Evolutionary conservation across 305 asterid species (phyloP).

Genomic region (Euphrasia arctica): DNA sequence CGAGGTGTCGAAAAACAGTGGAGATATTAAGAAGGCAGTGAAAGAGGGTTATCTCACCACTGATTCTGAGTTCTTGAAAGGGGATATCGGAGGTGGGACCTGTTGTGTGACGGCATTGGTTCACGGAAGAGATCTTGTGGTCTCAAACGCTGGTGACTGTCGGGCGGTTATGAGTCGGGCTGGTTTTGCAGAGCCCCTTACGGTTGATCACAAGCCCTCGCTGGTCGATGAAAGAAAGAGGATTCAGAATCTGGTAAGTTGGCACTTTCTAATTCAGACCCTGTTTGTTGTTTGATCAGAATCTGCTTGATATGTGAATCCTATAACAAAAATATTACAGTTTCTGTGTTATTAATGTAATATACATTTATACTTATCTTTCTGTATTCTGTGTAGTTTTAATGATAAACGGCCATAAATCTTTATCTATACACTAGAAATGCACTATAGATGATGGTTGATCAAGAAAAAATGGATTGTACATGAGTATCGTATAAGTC

Average conservation of each 20-base stretch:
- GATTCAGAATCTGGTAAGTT: slow-evolving; percentile 40
- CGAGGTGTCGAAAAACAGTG: slow-evolving; percentile 22
- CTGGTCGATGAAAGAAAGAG: slow-evolving; percentile 49
- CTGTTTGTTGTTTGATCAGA: neutral
- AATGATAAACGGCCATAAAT: no score
- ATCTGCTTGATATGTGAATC: neutral
- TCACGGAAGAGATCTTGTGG: slow-evolving; percentile 43
- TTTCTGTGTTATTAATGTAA: neutral
- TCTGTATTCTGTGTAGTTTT: no score
- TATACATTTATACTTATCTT: neutral
- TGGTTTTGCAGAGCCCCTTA: slow-evolving; percentile 61
- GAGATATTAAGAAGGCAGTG: slow-evolving; percentile 23
- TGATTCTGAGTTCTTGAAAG: slow-evolving; percentile 47
- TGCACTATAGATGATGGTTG: neutral
- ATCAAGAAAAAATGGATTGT: neutral
- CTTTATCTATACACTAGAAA: no score
- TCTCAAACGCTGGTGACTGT: slow-evolving; percentile 73
- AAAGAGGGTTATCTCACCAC: slow-evolving; percentile 54
- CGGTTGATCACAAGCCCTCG: slow-evolving; percentile 56
- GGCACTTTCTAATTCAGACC: neutral
- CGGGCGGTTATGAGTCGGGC: slow-evolving; percentile 60
- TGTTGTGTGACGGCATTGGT: slow-evolving; percentile 64
- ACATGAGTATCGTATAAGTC: neutral
- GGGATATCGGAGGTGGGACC: slow-evolving; percentile 46
- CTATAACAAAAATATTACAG: neutral